Percentiles rank a stretch among this genome's conserved stretches.
phyloP scores from a whole-genome alignment of 139 green algal species.

The Micractinium sp. region DNA sequence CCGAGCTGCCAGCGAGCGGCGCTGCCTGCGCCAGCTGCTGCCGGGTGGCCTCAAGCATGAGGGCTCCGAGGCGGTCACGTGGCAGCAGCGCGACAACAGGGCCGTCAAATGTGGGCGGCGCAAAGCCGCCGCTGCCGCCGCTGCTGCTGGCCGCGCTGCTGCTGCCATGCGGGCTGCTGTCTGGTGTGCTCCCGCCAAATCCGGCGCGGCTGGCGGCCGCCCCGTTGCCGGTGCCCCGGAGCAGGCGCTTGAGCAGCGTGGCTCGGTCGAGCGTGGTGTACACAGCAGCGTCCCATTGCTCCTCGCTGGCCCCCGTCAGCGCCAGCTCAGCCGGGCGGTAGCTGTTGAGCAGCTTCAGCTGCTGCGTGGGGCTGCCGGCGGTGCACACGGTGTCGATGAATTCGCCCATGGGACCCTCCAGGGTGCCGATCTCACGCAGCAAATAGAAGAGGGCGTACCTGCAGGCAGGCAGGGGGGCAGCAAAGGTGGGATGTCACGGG shows the following conservation, averaged over 20 bases:
- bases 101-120: conserved; percentile 45
- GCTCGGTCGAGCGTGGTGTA: conserved; percentile 54
- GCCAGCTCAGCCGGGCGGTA: conserved; percentile 46
- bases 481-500: neutral
- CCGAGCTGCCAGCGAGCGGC: neutral
- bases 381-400: conserved; percentile 55
- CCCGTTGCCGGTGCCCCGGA: neutral
- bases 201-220: neutral
- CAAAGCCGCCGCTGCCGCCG: neutral
- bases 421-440: conserved; percentile 56
- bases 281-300: conserved; percentile 54
- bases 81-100: conserved; percentile 66
- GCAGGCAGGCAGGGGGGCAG: neutral
- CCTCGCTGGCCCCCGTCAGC: conserved; percentile 24
- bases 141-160: neutral
- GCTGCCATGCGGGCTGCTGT: neutral
- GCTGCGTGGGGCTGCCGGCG: conserved; percentile 40
- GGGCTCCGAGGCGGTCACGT: conserved; percentile 57
- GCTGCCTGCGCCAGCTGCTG: conserved; percentile 23
- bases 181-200: conserved; percentile 7
- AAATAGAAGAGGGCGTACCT: conserved; percentile 59
- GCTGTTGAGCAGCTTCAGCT: conserved; percentile 47
- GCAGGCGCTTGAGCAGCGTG: conserved; percentile 39
- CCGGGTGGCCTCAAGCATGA: conserved; percentile 55
- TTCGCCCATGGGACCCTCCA: conserved; percentile 52